Base-by-base conservation (phyloP, 1,284 basidiomycete genomes). In the Boletus mariae region DNA sequence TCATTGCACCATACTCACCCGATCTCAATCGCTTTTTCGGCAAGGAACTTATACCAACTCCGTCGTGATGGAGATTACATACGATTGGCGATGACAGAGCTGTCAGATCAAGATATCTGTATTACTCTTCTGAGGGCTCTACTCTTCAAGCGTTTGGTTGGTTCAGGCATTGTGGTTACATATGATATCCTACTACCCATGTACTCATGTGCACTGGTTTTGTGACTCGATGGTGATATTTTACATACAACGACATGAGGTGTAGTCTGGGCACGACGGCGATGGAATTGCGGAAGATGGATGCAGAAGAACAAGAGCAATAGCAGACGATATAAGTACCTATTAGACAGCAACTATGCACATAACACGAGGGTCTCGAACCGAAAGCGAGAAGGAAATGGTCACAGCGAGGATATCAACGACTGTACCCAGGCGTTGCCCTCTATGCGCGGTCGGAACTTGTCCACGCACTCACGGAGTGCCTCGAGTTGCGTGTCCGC, bases 381-480 rank as follows among this genome's bases (percentile, higher is more conserved):
- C 29, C 35, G 38, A 65, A 52, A 48, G 51, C 37, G 2, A 51
- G 6, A 44, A 9, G 35, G 15, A 17, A 31, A 17, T 23, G 25
- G 15, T 69, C 52, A 83, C 38, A 83, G 61, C 2, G 73, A 73
- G 4, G 66, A 71, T 20, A 92, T 67, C 46, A 92, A 71, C 44
- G 74, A 74, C 64, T 80, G 76, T 32, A 93, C 77, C 94, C 94
- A 98, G 3, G 80, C 69, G 17, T 66, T 64, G 37, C 29, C 44
- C 40, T 90, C 87, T 49, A 95, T 84, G 53, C 77, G 76, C 9
- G 82, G 79, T 57, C 77, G 79, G 71, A 83, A 92, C 62, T 82
- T 73, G 38, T 85, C 82, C 13, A 92, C 80, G 57, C 83, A 84
- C 54, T 73, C 73, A 57, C 79, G 82, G 46, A 98, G 73, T 49